These are phyloP conservation scores for Phytophthora fragariae DNA, from an alignment of 352 stramenopile species.

Conservation along the genomic window DNA sequence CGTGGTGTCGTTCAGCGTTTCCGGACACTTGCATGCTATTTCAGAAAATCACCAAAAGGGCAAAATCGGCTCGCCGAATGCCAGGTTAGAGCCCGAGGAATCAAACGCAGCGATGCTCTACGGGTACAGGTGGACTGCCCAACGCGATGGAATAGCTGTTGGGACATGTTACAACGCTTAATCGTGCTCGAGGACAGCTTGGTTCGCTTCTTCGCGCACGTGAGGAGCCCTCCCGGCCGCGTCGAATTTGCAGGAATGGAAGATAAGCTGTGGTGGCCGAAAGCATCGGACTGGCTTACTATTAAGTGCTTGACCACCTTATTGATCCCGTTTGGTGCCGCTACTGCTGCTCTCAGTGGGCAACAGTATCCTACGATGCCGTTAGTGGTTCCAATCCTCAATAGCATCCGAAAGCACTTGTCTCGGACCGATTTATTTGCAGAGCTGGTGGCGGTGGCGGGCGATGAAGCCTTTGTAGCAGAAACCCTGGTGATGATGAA, in stretches of 20 bases:
- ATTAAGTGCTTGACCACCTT: slow-evolving; percentile 13
- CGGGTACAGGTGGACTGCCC: slow-evolving; percentile 11
- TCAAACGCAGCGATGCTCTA: not conserved
- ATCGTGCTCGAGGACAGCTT: slow-evolving; percentile 6
- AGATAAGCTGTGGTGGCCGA: slow-evolving; percentile 2
- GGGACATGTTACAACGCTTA: slow-evolving; percentile 19
- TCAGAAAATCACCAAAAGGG: slow-evolving; percentile 25
- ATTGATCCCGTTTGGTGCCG: slow-evolving; percentile 7
- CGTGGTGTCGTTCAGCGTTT: slow-evolving; percentile 20
- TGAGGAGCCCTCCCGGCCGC: not conserved
- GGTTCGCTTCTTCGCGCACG: slow-evolving; percentile 3
- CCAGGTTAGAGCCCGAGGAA: not conserved
- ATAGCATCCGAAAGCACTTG: slow-evolving; percentile 5
- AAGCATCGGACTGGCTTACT: slow-evolving; percentile 6
- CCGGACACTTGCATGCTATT: slow-evolving; percentile 20
- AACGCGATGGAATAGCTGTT: slow-evolving; percentile 23
- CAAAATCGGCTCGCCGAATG: slow-evolving; percentile 1
- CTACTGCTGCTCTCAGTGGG: not conserved
- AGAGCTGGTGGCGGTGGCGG: not conserved
- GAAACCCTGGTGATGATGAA: slow-evolving; percentile 27
- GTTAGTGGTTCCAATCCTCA: slow-evolving; percentile 7
- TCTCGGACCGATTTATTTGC: slow-evolving; percentile 16
- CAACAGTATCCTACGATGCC: slow-evolving; percentile 21
- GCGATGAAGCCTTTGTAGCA: slow-evolving; percentile 1
- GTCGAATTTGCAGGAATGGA: slow-evolving; percentile 13